phyloP scores from a whole-genome alignment of 371 early-diverging fungal species.

The Mucor irregularis region DNA sequence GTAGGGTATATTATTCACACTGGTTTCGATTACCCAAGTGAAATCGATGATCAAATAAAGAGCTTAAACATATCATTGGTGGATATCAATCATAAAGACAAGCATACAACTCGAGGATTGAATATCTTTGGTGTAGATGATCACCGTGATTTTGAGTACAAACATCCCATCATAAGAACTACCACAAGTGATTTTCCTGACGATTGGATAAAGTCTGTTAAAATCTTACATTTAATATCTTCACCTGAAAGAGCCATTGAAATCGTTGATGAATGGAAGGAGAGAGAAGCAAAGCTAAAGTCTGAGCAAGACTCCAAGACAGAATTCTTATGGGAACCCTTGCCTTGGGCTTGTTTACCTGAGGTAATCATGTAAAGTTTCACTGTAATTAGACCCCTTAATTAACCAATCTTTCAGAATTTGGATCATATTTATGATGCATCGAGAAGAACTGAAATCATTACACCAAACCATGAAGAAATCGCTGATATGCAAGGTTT shows the following conservation, averaged over 20 bases:
- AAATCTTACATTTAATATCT: slow-evolving; percentile 40
- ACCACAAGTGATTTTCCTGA: slow-evolving; percentile 40
- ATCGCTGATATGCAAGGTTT: slow-evolving; percentile 21
- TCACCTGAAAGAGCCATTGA: slow-evolving; percentile 40
- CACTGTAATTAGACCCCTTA: too few relatives aligned
- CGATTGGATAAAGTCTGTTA: slow-evolving; percentile 36
- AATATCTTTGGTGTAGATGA: slow-evolving; percentile 45
- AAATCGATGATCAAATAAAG: slow-evolving; percentile 27
- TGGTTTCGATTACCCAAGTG: slow-evolving; percentile 40
- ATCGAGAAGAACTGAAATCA: slow-evolving; percentile 10
- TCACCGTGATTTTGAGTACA: slow-evolving; percentile 50
- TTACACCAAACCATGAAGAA: slow-evolving; percentile 40
- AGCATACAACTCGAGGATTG: slow-evolving; percentile 44
- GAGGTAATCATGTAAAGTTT: slow-evolving; percentile 27
- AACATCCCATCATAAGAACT: slow-evolving; percentile 44
- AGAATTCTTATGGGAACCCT: slow-evolving; percentile 47
- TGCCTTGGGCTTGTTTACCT: slow-evolving; percentile 44
- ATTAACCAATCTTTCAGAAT: slow-evolving; percentile 7
- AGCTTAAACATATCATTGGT: slow-evolving; percentile 30
- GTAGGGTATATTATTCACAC: slow-evolving; percentile 45
- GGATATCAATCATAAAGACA: slow-evolving; percentile 24
- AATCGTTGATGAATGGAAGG: slow-evolving; percentile 35
- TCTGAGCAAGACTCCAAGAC: slow-evolving; percentile 3
- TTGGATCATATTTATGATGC: slow-evolving; percentile 10
- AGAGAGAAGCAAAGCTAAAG: slow-evolving; percentile 11